Base-by-base conservation (phyloP, 2,329 filamentous ascomycete genomes). In the Phoma sp. region DNA sequence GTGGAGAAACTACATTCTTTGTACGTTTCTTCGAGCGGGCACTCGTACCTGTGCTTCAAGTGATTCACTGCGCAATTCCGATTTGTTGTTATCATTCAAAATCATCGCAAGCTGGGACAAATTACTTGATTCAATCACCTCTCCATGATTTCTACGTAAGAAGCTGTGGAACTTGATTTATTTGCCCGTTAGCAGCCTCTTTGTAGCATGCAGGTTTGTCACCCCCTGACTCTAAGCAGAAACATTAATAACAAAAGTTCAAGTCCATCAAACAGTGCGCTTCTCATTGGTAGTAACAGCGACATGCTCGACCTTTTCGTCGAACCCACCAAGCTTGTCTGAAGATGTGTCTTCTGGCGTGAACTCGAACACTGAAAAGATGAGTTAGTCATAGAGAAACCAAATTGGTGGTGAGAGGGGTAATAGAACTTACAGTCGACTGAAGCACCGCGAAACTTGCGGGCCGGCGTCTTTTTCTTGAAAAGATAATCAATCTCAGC, bases 401-500 rank as follows among this genome's bases (percentile, higher is more conserved):
- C 17, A 37, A 15, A 36, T 25, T 29, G 25, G 32, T 31, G 22
- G 9, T 19, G 7, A 51, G 19, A 19, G 24, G 24, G 33, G 31
- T 13, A 49, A 1, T 8, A 3, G 9, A 51, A 58, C 58, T 61
- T 58, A 61, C 58, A 51, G 32, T 61, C 58, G 58, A 61, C 41
- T 0, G 40, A 0, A 3, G 58, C 33, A 37, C 17, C 32, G 40
- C 58, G 58, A 33, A 68, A 68, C 50, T 62, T 60, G 25, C 64
- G 54, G 2, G 67, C 67, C 10, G 57, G 39, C 21, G 62, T 54
- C 43, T 56, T 63, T 49, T 59, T 60, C 75, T 93, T 88, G 66
- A 96, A 96, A 45, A 96, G 80, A 33, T 93, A 70, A 73, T 96
- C 91, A 55, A 96, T 78, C 76, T 96, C 91, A 12, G 89, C 91